A percentile compares a stretch with the other conserved stretches of the same genome.
These are phyloP conservation scores for Bretschneidera sinensis DNA, from an alignment of 345 rosid species.

Conservation along the genomic window DNA sequence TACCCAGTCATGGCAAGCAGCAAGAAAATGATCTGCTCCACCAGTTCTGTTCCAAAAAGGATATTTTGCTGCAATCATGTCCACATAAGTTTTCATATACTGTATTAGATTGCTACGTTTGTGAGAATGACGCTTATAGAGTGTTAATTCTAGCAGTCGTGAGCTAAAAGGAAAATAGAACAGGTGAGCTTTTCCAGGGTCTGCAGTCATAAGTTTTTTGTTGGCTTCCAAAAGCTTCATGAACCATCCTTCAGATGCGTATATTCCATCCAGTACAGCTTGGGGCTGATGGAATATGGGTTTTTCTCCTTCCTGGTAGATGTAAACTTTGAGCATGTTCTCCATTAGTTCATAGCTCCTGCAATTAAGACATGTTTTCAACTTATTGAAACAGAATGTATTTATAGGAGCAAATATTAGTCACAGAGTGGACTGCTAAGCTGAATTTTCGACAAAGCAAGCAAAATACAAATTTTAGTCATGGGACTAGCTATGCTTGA, in stretches of 20 bases:
- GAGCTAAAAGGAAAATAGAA: constrained; percentile 94
- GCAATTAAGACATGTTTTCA: too few species aligned
- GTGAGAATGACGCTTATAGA: constrained; percentile 72
- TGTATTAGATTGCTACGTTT: constrained; percentile 52
- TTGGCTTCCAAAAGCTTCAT: constrained; percentile 73
- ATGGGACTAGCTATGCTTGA: too few species aligned
- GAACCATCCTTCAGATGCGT: constrained; percentile 99
- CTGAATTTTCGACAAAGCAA: too few species aligned
- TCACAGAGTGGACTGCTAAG: neutral
- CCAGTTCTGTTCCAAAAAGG: constrained; percentile 85
- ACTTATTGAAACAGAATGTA: neutral
- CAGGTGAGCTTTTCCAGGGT: constrained; percentile 67
- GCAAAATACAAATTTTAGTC: too few species aligned
- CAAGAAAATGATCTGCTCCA: constrained; percentile 92
- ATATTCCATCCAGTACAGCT: constrained; percentile 78
- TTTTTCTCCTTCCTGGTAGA: constrained; percentile 80
- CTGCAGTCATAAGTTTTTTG: constrained; percentile 58
- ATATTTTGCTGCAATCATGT: constrained; percentile 53
- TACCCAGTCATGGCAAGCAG: constrained; percentile 99
- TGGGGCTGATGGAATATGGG: constrained; percentile 89
- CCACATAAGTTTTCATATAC: constrained; percentile 59
- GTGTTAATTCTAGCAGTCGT: constrained; percentile 59
- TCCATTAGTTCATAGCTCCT: constrained; percentile 98
- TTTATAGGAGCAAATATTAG: neutral
- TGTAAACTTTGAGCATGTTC: constrained; percentile 66